Percentiles rank a stretch among this genome's conserved stretches.
Conservation (phyloP, 2,329 filamentous ascomycete genomes). For the Rhexocercosporidium sp. region DNA sequence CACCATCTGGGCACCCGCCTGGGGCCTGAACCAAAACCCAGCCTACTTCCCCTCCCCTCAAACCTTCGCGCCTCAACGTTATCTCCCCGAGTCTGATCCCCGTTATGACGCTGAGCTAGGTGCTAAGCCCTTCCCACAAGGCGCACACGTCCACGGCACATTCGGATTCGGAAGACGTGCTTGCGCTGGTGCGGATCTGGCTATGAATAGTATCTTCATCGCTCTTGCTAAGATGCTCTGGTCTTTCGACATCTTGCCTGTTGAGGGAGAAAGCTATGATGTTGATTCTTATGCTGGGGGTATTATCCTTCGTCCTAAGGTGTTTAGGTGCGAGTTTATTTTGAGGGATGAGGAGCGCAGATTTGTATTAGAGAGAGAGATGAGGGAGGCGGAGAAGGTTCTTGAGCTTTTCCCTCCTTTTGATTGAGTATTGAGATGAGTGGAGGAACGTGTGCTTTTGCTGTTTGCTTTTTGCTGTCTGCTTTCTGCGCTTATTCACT, state of each 20-base stretch:
- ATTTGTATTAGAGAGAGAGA: not conserved
- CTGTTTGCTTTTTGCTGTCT: not conserved
- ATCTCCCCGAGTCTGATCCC: constrained; percentile 9
- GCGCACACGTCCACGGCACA: not conserved
- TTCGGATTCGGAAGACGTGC: constrained; percentile 15
- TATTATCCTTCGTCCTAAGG: not conserved
- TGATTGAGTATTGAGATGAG: not conserved
- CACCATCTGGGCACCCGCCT: constrained; percentile 47
- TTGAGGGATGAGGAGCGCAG: not conserved
- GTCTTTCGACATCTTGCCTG: constrained; percentile 6
- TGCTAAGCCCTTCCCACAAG: constrained; percentile 6
- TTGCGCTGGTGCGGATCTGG: constrained; percentile 12
- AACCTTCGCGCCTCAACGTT: constrained; percentile 49
- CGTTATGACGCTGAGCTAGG: not conserved
- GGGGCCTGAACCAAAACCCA: constrained; percentile 44
- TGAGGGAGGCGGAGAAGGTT: constrained; percentile 7
- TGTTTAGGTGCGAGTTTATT: constrained; percentile 4
- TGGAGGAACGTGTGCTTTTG: no score
- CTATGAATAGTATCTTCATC: constrained; percentile 11
- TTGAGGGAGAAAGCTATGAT: constrained; percentile 6
- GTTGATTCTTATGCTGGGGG: constrained; percentile 1
- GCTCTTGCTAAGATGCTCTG: constrained; percentile 14
- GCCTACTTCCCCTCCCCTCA: constrained; percentile 48
- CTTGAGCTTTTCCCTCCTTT: not conserved
- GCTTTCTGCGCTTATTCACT: no score